These are phyloP conservation scores for Xylariales sp. DNA, from an alignment of 2,329 filamentous ascomycete genomes.

Conservation along the genomic window DNA sequence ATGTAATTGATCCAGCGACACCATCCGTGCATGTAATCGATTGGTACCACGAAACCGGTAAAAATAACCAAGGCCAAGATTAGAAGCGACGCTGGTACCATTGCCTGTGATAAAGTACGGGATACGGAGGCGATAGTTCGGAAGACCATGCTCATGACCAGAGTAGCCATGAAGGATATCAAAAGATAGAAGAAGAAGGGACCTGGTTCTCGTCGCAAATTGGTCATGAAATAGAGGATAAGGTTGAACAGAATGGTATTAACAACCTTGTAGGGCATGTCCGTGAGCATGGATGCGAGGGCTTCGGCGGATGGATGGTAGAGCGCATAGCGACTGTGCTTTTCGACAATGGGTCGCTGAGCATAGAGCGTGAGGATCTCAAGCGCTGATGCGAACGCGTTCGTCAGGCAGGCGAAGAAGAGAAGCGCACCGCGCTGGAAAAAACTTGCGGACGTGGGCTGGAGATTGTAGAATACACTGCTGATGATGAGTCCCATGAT, in stretches of 20 bases:
- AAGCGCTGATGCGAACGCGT: conserved; percentile 34
- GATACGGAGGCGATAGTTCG: conserved; percentile 74
- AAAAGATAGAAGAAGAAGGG: conserved; percentile 79
- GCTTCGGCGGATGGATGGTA: conserved; percentile 90
- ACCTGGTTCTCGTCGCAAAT: conserved; percentile 68
- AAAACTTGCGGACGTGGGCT: conserved; percentile 37
- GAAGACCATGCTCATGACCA: conserved; percentile 86
- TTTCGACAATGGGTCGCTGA: conserved; percentile 88
- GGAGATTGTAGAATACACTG: conserved; percentile 44
- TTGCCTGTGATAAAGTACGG: conserved; percentile 61
- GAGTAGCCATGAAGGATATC: conserved; percentile 46
- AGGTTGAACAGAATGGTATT: conserved; percentile 76
- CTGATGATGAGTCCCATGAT: conserved; percentile 48
- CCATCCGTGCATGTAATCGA: conserved; percentile 72
- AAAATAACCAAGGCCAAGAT: conserved; percentile 65
- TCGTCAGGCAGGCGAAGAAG: conserved; percentile 51
- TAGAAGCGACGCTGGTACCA: conserved; percentile 51
- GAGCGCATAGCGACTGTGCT: conserved; percentile 79
- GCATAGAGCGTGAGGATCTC: conserved; percentile 80
- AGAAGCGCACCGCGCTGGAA: conserved; percentile 41
- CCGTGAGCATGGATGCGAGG: conserved; percentile 79
- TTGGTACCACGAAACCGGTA: conserved; percentile 65
- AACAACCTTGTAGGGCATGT: conserved; percentile 77
- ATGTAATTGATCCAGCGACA: conserved; percentile 80
- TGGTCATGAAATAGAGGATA: conserved; percentile 82